Conservation (phyloP, 306 rosid genomes). For the Quercus mongolica region DNA sequence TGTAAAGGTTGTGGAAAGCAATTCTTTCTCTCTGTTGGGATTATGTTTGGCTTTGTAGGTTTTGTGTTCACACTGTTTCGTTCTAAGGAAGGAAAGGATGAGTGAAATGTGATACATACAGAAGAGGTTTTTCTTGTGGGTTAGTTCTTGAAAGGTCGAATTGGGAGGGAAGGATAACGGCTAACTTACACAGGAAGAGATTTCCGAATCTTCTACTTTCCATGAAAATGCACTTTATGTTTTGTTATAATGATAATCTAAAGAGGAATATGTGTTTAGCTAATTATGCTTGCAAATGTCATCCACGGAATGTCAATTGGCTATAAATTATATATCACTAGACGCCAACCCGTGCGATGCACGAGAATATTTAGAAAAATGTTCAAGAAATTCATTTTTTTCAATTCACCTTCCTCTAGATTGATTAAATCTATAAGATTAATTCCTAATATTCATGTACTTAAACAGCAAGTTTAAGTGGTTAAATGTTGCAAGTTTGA, state of each 20-base stretch:
- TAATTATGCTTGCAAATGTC: no score
- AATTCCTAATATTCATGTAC: no score
- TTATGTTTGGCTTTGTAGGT: not conserved
- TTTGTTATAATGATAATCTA: not conserved
- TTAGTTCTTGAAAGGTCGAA: conserved; percentile 2
- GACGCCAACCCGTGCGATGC: no score
- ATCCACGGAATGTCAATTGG: no score
- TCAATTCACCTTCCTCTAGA: no score
- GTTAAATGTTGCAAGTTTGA: no score
- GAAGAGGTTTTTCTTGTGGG: not conserved
- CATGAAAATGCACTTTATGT: not conserved
- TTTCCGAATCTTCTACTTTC: not conserved
- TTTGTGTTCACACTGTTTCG: conserved; percentile 26
- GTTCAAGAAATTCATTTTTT: no score
- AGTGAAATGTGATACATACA: conserved; percentile 19
- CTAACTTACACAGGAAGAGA: conserved; percentile 19
- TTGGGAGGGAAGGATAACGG: conserved; percentile 20
- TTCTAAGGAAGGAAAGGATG: conserved; percentile 47
- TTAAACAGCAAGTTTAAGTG: no score
- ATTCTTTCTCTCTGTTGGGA: conserved; percentile 19
- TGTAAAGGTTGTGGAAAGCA: conserved; percentile 36
- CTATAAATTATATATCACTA: no score
- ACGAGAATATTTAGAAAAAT: no score
- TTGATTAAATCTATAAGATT: no score
- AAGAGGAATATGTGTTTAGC: not conserved